phyloP scores from a whole-genome alignment of 352 stramenopile genomes.

The Thalassiosira sp. region DNA sequence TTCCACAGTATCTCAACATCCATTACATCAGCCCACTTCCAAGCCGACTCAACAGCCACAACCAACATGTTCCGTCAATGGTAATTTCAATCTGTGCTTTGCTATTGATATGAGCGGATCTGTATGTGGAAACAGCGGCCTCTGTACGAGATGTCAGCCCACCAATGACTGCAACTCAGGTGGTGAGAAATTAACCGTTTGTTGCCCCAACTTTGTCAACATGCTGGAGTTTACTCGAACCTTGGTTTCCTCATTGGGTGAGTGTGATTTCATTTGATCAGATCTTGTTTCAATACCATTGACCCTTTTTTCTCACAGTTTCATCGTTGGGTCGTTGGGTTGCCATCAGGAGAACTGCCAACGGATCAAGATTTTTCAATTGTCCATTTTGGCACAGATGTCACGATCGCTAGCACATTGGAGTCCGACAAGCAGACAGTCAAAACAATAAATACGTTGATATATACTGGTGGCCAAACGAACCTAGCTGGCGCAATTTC shows the following conservation, averaged over 20 bases:
- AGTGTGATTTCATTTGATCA: too few relatives aligned
- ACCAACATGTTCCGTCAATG: slow-evolving; percentile 26
- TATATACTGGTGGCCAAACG: slow-evolving; percentile 24
- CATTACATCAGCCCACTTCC: not conserved
- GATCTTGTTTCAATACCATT: too few relatives aligned
- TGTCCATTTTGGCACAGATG: slow-evolving; percentile 24
- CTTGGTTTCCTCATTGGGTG: slow-evolving; percentile 13
- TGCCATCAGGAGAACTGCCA: slow-evolving; percentile 21
- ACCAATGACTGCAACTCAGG: slow-evolving; percentile 15
- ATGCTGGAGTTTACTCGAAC: slow-evolving; percentile 22
- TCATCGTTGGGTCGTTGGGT: too few relatives aligned
- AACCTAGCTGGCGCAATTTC: slow-evolving; percentile 25
- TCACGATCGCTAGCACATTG: slow-evolving; percentile 14
- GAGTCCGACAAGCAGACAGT: slow-evolving; percentile 8
- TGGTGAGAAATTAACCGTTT: slow-evolving; percentile 10
- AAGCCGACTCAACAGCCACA: not conserved
- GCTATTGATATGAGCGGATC: slow-evolving; percentile 31
- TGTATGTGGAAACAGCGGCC: slow-evolving; percentile 4
- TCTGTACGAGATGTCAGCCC: not conserved
- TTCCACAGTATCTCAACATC: not conserved
- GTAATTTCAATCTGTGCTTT: slow-evolving; percentile 35
- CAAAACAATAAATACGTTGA: slow-evolving; percentile 11
- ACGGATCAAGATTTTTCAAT: slow-evolving; percentile 26
- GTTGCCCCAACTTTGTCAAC: slow-evolving; percentile 33
- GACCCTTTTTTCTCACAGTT: too few relatives aligned